Conservation (phyloP, 2,329 filamentous ascomycete species). For the Mariannaea sp. region DNA sequence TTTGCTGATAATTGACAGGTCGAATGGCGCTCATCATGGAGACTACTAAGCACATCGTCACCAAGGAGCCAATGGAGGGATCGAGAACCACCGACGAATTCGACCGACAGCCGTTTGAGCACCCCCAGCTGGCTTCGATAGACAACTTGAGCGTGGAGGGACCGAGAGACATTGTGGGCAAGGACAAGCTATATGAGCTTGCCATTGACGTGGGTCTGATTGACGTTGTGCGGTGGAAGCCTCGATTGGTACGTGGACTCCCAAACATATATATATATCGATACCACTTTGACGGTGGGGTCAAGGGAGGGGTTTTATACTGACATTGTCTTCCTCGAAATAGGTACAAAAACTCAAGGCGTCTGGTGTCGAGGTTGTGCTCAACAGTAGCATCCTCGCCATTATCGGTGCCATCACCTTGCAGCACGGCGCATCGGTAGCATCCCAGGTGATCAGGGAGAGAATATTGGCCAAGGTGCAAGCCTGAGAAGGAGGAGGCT, state of each 20-base stretch:
- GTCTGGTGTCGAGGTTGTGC: slow-evolving; percentile 76
- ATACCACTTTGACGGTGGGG: neutral
- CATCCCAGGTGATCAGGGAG: slow-evolving; percentile 75
- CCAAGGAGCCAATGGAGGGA: slow-evolving; percentile 38
- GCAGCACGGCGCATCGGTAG: slow-evolving; percentile 80
- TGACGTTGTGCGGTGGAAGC: slow-evolving; percentile 85
- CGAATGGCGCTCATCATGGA: slow-evolving; percentile 47
- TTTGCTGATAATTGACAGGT: slow-evolving; percentile 35
- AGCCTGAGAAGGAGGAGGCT: slow-evolving; percentile 10
- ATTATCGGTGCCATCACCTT: slow-evolving; percentile 89
- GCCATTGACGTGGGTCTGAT: slow-evolving; percentile 73
- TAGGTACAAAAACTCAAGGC: slow-evolving; percentile 68
- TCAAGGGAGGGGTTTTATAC: too few relatives aligned
- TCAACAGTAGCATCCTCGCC: slow-evolving; percentile 79
- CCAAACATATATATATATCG: neutral
- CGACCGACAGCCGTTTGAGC: slow-evolving; percentile 68
- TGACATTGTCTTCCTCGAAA: slow-evolving; percentile 12
- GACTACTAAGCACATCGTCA: slow-evolving; percentile 46
- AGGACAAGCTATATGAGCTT: slow-evolving; percentile 68
- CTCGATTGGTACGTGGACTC: slow-evolving; percentile 67
- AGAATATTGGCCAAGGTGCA: slow-evolving; percentile 63
- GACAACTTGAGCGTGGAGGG: slow-evolving; percentile 69
- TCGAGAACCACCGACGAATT: slow-evolving; percentile 49
- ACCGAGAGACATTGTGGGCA: slow-evolving; percentile 65
- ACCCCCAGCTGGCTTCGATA: slow-evolving; percentile 73